Base-by-base conservation (phyloP, 2,329 filamentous ascomycete species). In the Dactylellina cionopaga region DNA sequence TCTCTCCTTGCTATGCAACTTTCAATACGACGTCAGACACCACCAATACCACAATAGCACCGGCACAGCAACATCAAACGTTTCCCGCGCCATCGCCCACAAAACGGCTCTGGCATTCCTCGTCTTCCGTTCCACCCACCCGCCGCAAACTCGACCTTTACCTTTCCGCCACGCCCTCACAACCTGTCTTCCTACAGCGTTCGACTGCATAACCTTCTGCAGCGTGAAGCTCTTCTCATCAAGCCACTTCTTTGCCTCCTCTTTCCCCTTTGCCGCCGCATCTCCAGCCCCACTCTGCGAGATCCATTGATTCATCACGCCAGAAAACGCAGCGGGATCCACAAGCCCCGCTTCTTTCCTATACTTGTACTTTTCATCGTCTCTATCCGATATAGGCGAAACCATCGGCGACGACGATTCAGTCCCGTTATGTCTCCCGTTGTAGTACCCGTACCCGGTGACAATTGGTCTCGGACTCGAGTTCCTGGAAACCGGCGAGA, bases 301-400 rank as follows among this genome's bases (percentile, higher is more conserved):
- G 1, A 74, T 66, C 69, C 69, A 74, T 22, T 68, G 63, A n/a
- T 63, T 62, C 52, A 74, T 66, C 33, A 66, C 62, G 3, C 63
- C 69, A 7, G 62, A 54, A 5, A 74, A 41, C 13, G 41, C 62
- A 15, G 39, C 47, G 22, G 62, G 56, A 22, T 74, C 63, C 1
- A 66, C 54, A 6, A 66, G 37, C 7, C 54, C 62, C 6, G 62
- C 63, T 35, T 74, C 69, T 29, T 74, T 74, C 35, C 62, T 37
- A 31, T 74, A 74, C 41, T 74, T 74, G 27, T 62, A 33, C 25
- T 55, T 66, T 47, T 74, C 69, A 39, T 74, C 69, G 15, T 74
- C 69, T 11, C 62, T 19, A 39, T 74, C 63, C 3, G 69, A 64
- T 5, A 41, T 39, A 15, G 69, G 62, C 11, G 69, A 62, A 11